phyloP scores from a whole-genome alignment of 176 grass and related monocot genomes.

The Alopecurus myosuroides region DNA sequence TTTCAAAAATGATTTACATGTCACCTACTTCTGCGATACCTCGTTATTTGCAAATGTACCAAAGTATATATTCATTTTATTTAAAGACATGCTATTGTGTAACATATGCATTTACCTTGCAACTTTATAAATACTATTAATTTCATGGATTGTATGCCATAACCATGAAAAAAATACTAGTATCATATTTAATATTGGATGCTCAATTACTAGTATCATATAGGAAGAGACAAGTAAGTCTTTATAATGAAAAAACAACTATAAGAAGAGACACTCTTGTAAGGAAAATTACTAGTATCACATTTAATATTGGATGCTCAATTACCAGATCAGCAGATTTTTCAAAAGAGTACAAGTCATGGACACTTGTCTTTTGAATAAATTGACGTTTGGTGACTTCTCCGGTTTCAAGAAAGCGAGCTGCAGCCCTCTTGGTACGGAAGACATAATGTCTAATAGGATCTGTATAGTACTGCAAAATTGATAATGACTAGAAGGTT shows the following conservation, averaged over 20 bases:
- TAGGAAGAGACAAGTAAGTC: background rate
- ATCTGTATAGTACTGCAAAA: no score
- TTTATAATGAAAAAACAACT: background rate
- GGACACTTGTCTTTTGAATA: no score
- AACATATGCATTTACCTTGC: background rate
- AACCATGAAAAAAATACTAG: background rate
- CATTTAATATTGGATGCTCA: background rate
- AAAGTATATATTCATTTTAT: background rate
- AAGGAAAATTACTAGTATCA: background rate
- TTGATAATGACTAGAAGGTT: no score
- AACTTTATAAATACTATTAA: background rate
- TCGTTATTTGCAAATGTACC: background rate
- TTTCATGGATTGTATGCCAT: background rate
- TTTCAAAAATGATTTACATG: background rate
- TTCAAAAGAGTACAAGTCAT: no score
- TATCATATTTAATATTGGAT: no score
- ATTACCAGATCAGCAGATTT: conserved; percentile 28
- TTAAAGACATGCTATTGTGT: no score
- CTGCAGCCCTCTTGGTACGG: no score
- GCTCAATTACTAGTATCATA: no score
- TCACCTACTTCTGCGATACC: background rate
- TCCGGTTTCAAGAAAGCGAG: no score
- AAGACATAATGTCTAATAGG: no score
- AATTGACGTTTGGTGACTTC: no score
- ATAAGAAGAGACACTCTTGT: background rate